Evolutionary conservation across 2,329 filamentous ascomycete genomes (phyloP).

Genomic region (Cercospora sp.): DNA sequence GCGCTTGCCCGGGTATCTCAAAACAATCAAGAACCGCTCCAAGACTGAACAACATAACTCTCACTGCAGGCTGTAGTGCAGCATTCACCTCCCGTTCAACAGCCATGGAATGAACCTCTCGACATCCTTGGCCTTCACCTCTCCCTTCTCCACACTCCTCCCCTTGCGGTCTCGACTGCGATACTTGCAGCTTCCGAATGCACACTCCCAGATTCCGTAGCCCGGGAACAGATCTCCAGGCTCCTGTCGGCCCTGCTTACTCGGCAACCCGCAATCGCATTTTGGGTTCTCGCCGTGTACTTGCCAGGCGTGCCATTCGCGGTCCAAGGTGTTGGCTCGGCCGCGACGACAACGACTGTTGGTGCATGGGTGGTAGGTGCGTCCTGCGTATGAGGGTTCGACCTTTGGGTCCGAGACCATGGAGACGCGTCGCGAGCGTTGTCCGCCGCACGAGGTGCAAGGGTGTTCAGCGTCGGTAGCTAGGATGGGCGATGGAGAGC

Average conservation of each 20-base stretch:
- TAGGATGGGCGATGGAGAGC: neutral
- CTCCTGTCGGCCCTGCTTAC: constrained; percentile 11
- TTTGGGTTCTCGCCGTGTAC: constrained; percentile 23
- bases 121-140: constrained; percentile 24
- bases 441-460: constrained; percentile 23
- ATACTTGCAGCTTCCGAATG: constrained; percentile 26
- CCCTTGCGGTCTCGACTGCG: constrained; percentile 27
- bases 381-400: constrained; percentile 12
- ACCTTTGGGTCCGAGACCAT: constrained; percentile 18
- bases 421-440: constrained; percentile 19
- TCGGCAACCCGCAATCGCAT: constrained; percentile 27
- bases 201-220: constrained; percentile 28
- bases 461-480: constrained; percentile 23
- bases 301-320: constrained; percentile 24
- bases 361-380: constrained; percentile 24
- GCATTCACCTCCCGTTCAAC: constrained; percentile 18
- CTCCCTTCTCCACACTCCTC: constrained; percentile 23
- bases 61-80: no score
- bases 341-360: constrained; percentile 24
- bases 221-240: constrained; percentile 18
- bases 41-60: neutral
- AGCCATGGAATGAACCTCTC: constrained; percentile 28
- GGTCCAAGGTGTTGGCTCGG: constrained; percentile 11
- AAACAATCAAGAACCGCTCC: constrained; percentile 4
- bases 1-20: constrained; percentile 10